Conservation (phyloP, 257 asterid genomes). For the Solanum tacnaense region DNA sequence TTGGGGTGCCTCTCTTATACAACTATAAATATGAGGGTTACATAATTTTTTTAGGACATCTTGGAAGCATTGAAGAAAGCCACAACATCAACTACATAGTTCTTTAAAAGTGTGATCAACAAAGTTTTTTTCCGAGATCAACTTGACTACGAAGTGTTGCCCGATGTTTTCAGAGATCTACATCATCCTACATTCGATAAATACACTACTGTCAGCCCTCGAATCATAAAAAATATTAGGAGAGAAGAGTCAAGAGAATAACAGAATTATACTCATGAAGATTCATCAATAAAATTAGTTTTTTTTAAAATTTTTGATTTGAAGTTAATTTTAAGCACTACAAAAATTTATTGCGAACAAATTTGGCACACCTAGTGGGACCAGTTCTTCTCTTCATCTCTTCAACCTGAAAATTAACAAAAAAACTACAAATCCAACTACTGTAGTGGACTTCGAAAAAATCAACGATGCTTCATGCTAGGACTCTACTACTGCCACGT, state of each 20-base stretch:
- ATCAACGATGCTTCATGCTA: neutral
- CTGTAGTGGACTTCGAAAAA: neutral
- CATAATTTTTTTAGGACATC: neutral
- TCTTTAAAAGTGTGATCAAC: neutral
- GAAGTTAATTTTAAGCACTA: too few relatives aligned
- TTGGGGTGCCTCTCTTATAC: neutral
- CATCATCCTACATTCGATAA: too few relatives aligned
- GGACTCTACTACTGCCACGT: neutral
- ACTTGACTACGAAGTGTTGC: neutral
- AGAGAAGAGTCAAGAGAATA: too few relatives aligned
- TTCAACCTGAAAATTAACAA: too few relatives aligned
- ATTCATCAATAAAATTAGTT: too few relatives aligned
- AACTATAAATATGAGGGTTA: neutral
- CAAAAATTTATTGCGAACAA: too few relatives aligned
- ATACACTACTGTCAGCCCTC: neutral
- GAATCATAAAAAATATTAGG: too few relatives aligned
- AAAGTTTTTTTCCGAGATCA: neutral
- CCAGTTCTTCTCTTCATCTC: too few relatives aligned
- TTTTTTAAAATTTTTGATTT: too few relatives aligned
- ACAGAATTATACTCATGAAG: neutral
- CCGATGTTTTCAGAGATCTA: neutral
- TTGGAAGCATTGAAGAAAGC: neutral
- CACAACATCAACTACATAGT: neutral
- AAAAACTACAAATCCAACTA: too few relatives aligned
- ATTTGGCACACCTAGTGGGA: too few relatives aligned